Percentiles rank a stretch among this genome's conserved stretches.
phyloP scores from a whole-genome alignment of 805 yeast species.

The Scheffersomyces stipitis region DNA sequence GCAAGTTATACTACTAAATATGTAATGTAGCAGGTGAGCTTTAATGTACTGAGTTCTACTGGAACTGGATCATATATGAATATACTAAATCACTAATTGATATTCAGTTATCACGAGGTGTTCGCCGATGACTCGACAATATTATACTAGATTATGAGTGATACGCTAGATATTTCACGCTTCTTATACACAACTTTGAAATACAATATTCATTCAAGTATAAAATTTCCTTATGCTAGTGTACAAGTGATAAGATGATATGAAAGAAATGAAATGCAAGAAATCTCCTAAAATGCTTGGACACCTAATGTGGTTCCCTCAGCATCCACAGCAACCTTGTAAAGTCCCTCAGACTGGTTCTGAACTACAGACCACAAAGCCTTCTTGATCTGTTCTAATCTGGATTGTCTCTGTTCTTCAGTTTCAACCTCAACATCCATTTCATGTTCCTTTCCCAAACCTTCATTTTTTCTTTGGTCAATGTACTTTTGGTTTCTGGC shows the following conservation, averaged over 20 bases:
- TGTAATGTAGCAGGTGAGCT: too few relatives aligned
- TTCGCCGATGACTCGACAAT: too few relatives aligned
- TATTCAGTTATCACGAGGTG: too few relatives aligned
- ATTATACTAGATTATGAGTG: too few relatives aligned
- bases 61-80: too few relatives aligned
- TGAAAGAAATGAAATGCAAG: conserved; percentile 1
- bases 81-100: too few relatives aligned
- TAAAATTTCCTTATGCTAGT: not conserved
- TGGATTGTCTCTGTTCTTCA: conserved; percentile 20
- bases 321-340: conserved; percentile 47
- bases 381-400: conserved; percentile 53
- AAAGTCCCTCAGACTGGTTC: conserved; percentile 49
- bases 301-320: conserved; percentile 87
- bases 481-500: conserved; percentile 77
- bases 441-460: conserved; percentile 37
- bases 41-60: too few relatives aligned
- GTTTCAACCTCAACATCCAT: conserved; percentile 52
- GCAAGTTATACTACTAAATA: too few relatives aligned
- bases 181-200: too few relatives aligned
- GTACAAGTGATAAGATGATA: conserved; percentile 1
- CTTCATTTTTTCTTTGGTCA: conserved; percentile 47
- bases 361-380: conserved; percentile 75
- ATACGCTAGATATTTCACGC: too few relatives aligned
- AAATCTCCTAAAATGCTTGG: conserved; percentile 47
- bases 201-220: too few relatives aligned